Base-by-base conservation (phyloP, 192 early-diverging fungal genomes). In the Backusella mclennaniae region DNA sequence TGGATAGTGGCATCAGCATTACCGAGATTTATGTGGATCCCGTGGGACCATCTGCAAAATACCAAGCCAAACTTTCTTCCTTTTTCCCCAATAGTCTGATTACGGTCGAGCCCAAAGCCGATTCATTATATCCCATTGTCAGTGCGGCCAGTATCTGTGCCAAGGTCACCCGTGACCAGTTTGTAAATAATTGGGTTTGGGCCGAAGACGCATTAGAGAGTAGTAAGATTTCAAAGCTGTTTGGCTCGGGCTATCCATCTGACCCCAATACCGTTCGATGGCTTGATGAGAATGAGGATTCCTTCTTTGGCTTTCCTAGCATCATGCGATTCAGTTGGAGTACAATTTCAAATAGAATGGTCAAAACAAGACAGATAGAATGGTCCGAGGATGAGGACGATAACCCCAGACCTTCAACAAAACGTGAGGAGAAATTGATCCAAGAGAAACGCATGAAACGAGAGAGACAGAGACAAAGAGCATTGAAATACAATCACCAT, bases 61-160 rank as follows among this genome's bases (percentile, higher is more conserved):
- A 99, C 79, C 90, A 96, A 52, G 84, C 38, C 14, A 95, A 97
- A 49, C 88, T 99, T 1, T 78, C 86, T 9, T 79, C 78, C 14
- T 59, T 90, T 6, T 99, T 99, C 76, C 96, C 96, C 0, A 84
- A 83, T 0, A 89, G 96, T 35, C 75, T 86, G 1, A 92, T 99
- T 39, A 93, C 90, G 0, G 97, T 99, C 14, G 90, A 93, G 3
- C 97, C 97, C 66, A 98, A 98, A 76, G 98, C 98, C 3, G 98
- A 99, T 86, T 87, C 90, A 19, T 82, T 93, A 67, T 99, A 90
- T 82, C 96, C 98, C 3, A 93, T 96, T 49, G 98, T 99, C 26
- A 94, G 93, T 75, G 97, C 96, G 1, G 98, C 98, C 0, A 94
- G 92, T 87, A 97, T 99, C 44, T 95, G 92, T 80, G 98, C 98